Conservation (phyloP, 1,139 yeast genomes). For the Pichia sp. region DNA sequence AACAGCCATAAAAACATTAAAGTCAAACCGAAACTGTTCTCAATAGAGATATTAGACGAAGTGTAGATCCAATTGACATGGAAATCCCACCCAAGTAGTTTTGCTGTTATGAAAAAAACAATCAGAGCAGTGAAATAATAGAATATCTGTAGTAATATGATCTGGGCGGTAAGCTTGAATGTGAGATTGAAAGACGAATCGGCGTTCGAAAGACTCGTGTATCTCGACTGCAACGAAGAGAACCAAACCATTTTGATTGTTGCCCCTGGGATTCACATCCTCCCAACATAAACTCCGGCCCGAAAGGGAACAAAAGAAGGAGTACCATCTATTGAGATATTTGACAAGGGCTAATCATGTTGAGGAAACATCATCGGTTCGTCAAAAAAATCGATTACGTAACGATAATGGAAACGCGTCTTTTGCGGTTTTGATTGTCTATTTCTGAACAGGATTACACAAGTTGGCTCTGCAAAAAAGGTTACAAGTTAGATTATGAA, state of each 20-base stretch:
- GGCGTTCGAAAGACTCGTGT: not conserved
- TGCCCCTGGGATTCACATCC: not conserved
- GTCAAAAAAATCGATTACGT: not conserved
- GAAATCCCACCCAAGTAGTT: conserved; percentile 61
- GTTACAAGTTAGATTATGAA: no score
- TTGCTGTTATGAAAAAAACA: conserved; percentile 53
- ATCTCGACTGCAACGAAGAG: not conserved
- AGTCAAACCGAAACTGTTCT: conserved; percentile 77
- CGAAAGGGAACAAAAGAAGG: not conserved
- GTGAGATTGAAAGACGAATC: conserved; percentile 36
- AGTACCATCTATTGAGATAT: not conserved
- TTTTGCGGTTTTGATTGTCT: not conserved
- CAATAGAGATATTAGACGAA: conserved; percentile 71
- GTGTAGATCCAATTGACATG: conserved; percentile 69
- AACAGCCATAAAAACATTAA: conserved; percentile 72
- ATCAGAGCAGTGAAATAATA: conserved; percentile 62
- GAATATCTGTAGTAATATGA: conserved; percentile 58
- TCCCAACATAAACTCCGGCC: not conserved
- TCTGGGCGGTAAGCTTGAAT: conserved; percentile 44
- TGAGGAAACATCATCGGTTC: not conserved
- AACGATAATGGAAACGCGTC: not conserved
- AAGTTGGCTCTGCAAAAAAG: not conserved
- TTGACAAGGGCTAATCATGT: not conserved
- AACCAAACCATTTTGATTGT: not conserved
- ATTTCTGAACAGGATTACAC: not conserved